These are phyloP conservation scores for Microdochium trichocladiopsis DNA, from an alignment of 2,329 filamentous ascomycete species.

Conservation along the genomic window DNA sequence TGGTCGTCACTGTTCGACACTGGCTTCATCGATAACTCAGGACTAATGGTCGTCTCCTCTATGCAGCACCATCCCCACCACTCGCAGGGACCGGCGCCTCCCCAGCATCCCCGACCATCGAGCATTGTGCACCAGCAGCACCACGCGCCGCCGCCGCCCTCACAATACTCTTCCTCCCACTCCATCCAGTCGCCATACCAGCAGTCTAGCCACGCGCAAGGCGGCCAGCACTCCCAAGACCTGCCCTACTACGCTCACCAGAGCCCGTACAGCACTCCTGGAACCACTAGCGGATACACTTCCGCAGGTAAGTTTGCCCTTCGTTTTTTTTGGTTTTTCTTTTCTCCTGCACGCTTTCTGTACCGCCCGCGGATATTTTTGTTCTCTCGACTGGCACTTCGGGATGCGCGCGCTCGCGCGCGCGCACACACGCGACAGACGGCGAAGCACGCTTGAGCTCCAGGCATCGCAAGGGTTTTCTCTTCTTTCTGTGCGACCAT, in stretches of 20 bases:
- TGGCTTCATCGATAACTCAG: constrained; percentile 13
- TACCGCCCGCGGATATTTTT: neutral
- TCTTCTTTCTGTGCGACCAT: too few species aligned
- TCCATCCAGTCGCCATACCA: constrained; percentile 62
- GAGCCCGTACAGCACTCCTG: constrained; percentile 76
- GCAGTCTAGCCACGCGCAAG: constrained; percentile 48
- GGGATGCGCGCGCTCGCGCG: neutral
- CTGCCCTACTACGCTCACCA: constrained; percentile 72
- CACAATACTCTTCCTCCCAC: constrained; percentile 62
- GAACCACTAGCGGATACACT: constrained; percentile 75
- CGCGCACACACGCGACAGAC: neutral
- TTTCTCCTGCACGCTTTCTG: constrained; percentile 6
- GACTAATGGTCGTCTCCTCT: constrained; percentile 54
- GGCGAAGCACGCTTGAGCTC: too few species aligned
- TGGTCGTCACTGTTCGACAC: constrained; percentile 25
- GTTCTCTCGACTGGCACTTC: too few species aligned
- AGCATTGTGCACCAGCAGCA: constrained; percentile 70
- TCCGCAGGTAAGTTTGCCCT: constrained; percentile 64
- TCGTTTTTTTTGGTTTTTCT: neutral
- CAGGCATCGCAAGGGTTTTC: too few species aligned
- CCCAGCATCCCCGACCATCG: constrained; percentile 63
- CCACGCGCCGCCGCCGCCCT: constrained; percentile 57
- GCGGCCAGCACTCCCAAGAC: constrained; percentile 58
- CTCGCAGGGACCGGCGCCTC: constrained; percentile 62
- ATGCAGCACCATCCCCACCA: constrained; percentile 73